Evolutionary conservation across 768 basidiomycete genomes (phyloP), one percentile per base, ranked within the genome.

Genomic region (Amanita pallidorosea): DNA sequence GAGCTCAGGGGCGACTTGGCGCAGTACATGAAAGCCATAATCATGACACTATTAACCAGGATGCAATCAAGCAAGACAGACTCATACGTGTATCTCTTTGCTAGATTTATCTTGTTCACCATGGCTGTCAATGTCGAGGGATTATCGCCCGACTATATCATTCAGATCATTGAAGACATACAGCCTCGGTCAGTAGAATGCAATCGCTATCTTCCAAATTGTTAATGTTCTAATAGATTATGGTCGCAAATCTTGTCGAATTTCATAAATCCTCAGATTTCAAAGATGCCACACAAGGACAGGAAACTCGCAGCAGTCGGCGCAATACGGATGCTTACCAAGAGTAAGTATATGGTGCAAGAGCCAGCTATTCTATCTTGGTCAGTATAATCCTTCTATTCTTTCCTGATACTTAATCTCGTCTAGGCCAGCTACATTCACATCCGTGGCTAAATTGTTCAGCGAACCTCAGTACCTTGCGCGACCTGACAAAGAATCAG

Each of bases 11-110:
- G 70, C 5, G 70, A 77, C 18, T 73, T 95, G 58, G 76, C 76
- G 49, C 80, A 76, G 35, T 92, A 86, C 67, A 75, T 91, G 64
- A 83, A 82, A 55, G 80, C 80, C 7, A 68, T 88, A 18, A 67
- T 89, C 54, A 72, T 94, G 66, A 83, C 83, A 25, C 71, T 97
- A 7, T 71, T 97, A 31, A 94, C 81, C 3, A 76, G 94, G 43
- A 75, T 98, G 71, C 92, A 94, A 58, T 75, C 79, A 18, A 88
- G 77, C 68, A 92, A 92, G 66, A 95, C 93, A 17, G 85, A 93
- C 56, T 86, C 82, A 63, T 97, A 84, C 63, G 80, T 82, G 7
- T 88, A 91, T 63, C 74, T 81, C 45, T 86, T 97, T 61, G 75
- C 87, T 4, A 73, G 79, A 58, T 95, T 95, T 67, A 62, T 94